Base-by-base conservation (phyloP, 495 filamentous ascomycete genomes). In the Cercophora newfieldiana region DNA sequence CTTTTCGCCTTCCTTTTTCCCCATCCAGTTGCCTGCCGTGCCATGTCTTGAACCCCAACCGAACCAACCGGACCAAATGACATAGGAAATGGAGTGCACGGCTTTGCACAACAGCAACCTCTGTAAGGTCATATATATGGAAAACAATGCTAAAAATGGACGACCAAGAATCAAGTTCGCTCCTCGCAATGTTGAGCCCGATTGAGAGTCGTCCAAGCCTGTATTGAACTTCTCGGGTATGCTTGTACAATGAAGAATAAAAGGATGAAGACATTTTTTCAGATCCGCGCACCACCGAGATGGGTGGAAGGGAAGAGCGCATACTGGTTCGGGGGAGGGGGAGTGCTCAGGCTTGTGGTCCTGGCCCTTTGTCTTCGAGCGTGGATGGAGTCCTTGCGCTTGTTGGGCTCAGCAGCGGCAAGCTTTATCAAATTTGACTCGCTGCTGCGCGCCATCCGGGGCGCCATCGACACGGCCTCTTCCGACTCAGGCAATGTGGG, bases 261-360 rank as follows among this genome's bases (percentile, higher is more conserved):
- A 26, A 7, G 30, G 30, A 33, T 14, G 18, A 44, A 44, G 37
- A 44, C 37, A n/a, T 57, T 3, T 6, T 44, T 22, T 63, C 50
- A 75, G 61, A 75, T 72, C n/a, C 68, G 69, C 28, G 69, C 55
- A 5, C 71, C 68, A 50, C 44, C 66, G 58, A 72, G 49, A n/a
- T 71, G 58, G 8, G 71, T 55, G 1, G 71, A 71, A 1, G 77
- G 77, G 31, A 79, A 79, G 21, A 79, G 65, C 14, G 72, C 74
- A 69, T 80, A 82, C 74, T 79, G 77, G 66, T 76, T 72, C 61
- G 77, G 74, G 50, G 78, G 74, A 56, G 71, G 74, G 54, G 75
- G 71, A 30, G 76, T 78, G 76, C 72, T 78, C 57, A 77, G 72
- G 65, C 73, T 77, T 58, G 74, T 72, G 7, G 76, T 78, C 60